Evolutionary conservation across 495 filamentous ascomycete species (phyloP).

Genomic region (Podospora comata): DNA sequence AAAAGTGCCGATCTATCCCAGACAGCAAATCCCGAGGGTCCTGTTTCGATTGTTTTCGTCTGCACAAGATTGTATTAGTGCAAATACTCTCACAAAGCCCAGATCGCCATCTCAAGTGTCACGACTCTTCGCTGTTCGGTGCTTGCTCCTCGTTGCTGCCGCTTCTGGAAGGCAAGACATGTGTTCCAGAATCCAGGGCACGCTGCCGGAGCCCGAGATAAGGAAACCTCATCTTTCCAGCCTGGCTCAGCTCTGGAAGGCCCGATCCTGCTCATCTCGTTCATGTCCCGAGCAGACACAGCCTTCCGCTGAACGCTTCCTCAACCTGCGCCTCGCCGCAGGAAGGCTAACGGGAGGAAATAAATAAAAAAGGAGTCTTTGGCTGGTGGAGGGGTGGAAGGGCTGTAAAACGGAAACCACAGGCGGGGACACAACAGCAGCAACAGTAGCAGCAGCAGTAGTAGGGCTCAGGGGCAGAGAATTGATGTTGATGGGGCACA

Average conservation of each 20-base stretch:
- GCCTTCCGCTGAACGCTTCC: not conserved
- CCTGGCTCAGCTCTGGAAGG: not conserved
- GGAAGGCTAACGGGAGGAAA: slow-evolving; percentile 11
- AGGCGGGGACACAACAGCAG: slow-evolving; percentile 10
- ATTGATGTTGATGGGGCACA: not conserved
- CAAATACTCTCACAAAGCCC: not conserved
- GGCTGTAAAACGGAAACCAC: not conserved
- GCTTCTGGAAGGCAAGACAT: slow-evolving; percentile 12
- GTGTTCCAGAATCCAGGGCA: not conserved
- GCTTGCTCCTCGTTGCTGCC: not conserved
- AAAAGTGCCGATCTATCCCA: not conserved
- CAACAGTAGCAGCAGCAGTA: not conserved
- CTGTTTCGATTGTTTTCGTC: not conserved
- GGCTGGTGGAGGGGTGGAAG: too few species aligned
- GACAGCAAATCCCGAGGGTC: not conserved
- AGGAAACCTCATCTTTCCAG: not conserved
- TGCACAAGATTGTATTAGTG: not conserved
- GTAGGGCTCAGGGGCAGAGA: too few species aligned
- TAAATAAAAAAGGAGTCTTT: not conserved
- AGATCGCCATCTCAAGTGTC: not conserved
- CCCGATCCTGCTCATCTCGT: slow-evolving; percentile 11
- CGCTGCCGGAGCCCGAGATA: not conserved
- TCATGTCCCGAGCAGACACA: not conserved
- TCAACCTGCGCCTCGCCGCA: not conserved
- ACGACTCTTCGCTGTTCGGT: not conserved